Percentiles rank a stretch among this genome's conserved stretches.
phyloP scores from a whole-genome alignment of 2,329 filamentous ascomycete species.

The Exophiala phaeomuriformis region DNA sequence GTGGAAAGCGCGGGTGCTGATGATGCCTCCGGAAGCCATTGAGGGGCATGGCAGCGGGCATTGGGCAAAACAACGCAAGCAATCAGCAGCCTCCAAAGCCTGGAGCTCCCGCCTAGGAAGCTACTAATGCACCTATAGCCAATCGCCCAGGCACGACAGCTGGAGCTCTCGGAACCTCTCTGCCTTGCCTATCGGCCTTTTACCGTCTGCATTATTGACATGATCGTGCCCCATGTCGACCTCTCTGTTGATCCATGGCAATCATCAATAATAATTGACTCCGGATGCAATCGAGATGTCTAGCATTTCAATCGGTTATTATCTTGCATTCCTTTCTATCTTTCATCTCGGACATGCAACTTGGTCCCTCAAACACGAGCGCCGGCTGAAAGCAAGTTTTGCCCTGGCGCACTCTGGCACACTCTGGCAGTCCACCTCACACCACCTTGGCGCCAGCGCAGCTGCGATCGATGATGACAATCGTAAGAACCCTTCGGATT shows the following conservation, averaged over 20 bases:
- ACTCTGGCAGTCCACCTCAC: neutral
- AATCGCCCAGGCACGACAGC: neutral
- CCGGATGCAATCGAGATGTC: too few relatives aligned
- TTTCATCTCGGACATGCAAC: neutral
- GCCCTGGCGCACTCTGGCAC: neutral
- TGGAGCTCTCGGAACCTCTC: neutral
- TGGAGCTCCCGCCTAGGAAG: neutral
- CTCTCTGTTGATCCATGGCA: neutral
- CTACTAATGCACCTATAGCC: neutral
- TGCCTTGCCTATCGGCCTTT: neutral
- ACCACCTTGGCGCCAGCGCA: constrained; percentile 1
- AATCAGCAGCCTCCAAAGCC: neutral
- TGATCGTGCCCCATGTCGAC: neutral
- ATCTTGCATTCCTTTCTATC: too few relatives aligned
- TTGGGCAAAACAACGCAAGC: neutral
- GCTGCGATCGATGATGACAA: constrained; percentile 14
- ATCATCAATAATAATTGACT: too few relatives aligned
- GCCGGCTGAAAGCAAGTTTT: too few relatives aligned
- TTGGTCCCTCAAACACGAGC: neutral
- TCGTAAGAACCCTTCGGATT: neutral
- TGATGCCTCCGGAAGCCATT: neutral
- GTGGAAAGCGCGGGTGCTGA: constrained; percentile 1
- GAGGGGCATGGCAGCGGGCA: neutral
- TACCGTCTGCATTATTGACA: neutral
- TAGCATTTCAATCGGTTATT: too few relatives aligned